Percentiles rank a stretch among this genome's conserved stretches.
Evolutionary conservation across 495 filamentous ascomycete genomes (phyloP).

Genomic region (Penicillium paradoxum): DNA sequence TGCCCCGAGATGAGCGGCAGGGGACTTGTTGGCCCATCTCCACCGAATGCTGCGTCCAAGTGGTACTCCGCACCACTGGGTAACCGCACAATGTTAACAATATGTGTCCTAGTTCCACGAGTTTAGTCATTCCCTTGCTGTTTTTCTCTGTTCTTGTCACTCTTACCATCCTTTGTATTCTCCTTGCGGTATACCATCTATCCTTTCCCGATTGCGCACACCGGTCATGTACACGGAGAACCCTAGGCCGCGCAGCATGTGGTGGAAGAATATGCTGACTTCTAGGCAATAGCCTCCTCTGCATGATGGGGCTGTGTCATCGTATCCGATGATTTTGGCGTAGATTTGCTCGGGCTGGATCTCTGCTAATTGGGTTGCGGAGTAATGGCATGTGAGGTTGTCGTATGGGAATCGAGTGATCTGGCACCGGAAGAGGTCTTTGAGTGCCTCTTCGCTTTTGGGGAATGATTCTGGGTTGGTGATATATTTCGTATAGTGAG

Average conservation of each 20-base stretch:
- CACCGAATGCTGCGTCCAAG: constrained; percentile 71
- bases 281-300: constrained; percentile 82
- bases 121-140: background rate
- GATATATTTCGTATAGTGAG: constrained; percentile 16
- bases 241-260: constrained; percentile 57
- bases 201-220: constrained; percentile 34
- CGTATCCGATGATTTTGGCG: constrained; percentile 53
- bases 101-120: constrained; percentile 51
- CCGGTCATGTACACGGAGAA: constrained; percentile 52
- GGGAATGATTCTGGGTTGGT: constrained; percentile 18
- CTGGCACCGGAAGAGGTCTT: constrained; percentile 35
- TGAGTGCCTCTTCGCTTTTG: constrained; percentile 22
- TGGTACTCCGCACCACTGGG: constrained; percentile 43
- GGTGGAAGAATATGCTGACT: constrained; percentile 61
- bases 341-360: constrained; percentile 57
- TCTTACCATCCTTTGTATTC: constrained; percentile 41
- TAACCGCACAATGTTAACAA: constrained; percentile 64
- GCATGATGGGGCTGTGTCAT: constrained; percentile 27
- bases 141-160: background rate
- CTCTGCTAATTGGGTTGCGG: constrained; percentile 41
- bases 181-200: constrained; percentile 27
- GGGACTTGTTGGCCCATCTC: constrained; percentile 53
- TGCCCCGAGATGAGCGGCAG: constrained; percentile 43
- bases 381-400: constrained; percentile 58
- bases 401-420: constrained; percentile 66